Base-by-base conservation (phyloP, 768 basidiomycete genomes). In the Tulasnella sp. region DNA sequence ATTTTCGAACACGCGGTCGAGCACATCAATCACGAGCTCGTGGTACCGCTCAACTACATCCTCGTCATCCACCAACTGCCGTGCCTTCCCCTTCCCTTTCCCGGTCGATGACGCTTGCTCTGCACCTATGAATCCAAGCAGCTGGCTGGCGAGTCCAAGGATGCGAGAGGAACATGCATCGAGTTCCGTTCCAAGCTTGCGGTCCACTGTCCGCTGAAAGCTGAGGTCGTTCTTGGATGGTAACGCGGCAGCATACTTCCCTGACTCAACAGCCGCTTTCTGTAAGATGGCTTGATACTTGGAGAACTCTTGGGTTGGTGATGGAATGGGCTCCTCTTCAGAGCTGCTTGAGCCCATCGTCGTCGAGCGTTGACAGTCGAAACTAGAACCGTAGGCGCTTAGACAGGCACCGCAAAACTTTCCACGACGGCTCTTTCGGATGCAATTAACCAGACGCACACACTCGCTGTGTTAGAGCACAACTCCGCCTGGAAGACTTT, bases 181-280 rank as follows among this genome's bases (percentile, higher is more conserved):
- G 48, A 98, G 86, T 60, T 92, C 90, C 78, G 88, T 87, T 1
- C 92, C 93, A 78, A 98, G 88, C 1, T 86, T 87, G 5, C 90
- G 86, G 85, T 97, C 93, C 82, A 99, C 90, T 2, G 96, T 94
- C 34, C 95, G 93, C 86, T 98, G 95, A 85, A 96, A 98, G n/a
- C 89, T 86, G 80, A 99, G 88, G 86, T 98, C 97, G 20, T 87
- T 82, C 60, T 81, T 75, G 41, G 54, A 22, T 4, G 82, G 81
- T 34, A 81, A 77, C 16, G 41, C 37, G 37, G 44, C 54, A 5
- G 81, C 81, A 48, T 34, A 72, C 73, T 79, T 77, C n/a, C 93
- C 94, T 11, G 92, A 88, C 72, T 89, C 89, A 18, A 95, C 88
- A 0, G 92, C 92, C 14, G 89, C 86, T 0, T 86, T 86, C 84